phyloP scores from a whole-genome alignment of 2,329 filamentous ascomycete genomes.

The Pseudovirgaria hyperparasitica region DNA sequence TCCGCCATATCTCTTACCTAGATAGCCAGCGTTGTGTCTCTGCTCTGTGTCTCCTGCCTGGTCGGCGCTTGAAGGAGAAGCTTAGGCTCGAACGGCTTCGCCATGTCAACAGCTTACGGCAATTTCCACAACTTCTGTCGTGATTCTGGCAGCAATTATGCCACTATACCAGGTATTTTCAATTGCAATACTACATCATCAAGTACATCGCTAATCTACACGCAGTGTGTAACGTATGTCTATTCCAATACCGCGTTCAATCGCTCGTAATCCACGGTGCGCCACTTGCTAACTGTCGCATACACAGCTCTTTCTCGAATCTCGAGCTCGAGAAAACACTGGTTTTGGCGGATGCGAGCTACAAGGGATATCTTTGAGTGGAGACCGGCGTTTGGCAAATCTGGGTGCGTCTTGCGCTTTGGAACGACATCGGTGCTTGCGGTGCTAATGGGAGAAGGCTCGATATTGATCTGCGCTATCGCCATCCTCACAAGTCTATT shows the following conservation, averaged over 20 bases:
- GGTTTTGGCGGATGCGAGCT: constrained; percentile 61
- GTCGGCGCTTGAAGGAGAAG: too few species aligned
- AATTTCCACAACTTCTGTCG: constrained; percentile 35
- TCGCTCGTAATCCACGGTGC: constrained; percentile 1
- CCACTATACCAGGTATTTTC: constrained; percentile 27
- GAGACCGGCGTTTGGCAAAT: constrained; percentile 60
- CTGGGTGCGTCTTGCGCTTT: constrained; percentile 47
- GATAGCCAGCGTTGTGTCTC: too few species aligned
- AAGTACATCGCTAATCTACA: constrained; percentile 7
- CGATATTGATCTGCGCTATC: constrained; percentile 68
- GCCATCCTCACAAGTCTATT: constrained; percentile 57
- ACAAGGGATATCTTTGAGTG: constrained; percentile 58
- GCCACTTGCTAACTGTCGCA: constrained; percentile 15
- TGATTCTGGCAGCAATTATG: constrained; percentile 30
- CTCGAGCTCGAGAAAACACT: constrained; percentile 45
- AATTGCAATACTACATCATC: constrained; percentile 10
- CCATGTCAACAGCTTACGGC: constrained; percentile 19
- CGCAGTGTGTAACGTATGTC: constrained; percentile 36
- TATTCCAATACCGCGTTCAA: constrained; percentile 1
- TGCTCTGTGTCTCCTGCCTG: too few species aligned
- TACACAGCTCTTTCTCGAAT: constrained; percentile 50
- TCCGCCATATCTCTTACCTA: too few species aligned
- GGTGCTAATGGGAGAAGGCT: constrained; percentile 45
- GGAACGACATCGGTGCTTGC: constrained; percentile 4
- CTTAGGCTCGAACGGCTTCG: too few species aligned